Evolutionary conservation across 306 rosid species (phyloP), one percentile per base, ranked within the genome.

Genomic region (Ochetophila trinervis): DNA sequence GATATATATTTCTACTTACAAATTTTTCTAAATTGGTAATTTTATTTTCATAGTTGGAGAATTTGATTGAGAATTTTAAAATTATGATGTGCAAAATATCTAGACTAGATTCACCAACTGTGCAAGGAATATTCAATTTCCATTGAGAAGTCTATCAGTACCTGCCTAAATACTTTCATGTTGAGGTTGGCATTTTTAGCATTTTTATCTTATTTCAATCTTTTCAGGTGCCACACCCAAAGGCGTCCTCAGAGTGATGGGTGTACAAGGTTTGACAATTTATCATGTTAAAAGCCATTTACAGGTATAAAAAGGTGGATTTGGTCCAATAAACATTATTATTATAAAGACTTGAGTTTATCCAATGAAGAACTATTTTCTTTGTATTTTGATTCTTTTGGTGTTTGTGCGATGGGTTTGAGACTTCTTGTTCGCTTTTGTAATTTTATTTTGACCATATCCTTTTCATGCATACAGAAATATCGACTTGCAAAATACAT

Each of bases 211-310:
- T 23, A 44, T 65, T 23, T 65, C 21, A n/a, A 19, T 68, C 42
- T 72, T 78, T 63, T 22, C 74, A 93, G 99, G 96, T 67, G 99
- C 99, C 63, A 93, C 99, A 21, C 99, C 99, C 47, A 93, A 93
- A 78, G 99, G 99, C 27, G 99, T 93, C 58, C 95, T 93, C 66
- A 84, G 96, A 88, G 97, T 87, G 65, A 93, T 93, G 95, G 99
- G 99, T 59, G 96, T 93, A 67, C 96, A 87, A 76, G 91, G 97
- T 78, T 80, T 93, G 73, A 93, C 99, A 32, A 93, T 93, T 72
- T 93, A 93, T 78, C 99, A 93, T 68, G 97, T 93, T 54, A 93
- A 93, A 82, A 93, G 99, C 77, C 99, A 93, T 72, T 86, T 93
- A 71, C 99, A 93, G 95, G 99, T 90, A 80, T 58, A 37, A 14